These are phyloP conservation scores for Microbotryum scabiosae DNA, from an alignment of 1,284 basidiomycete genomes.

Conservation along the genomic window DNA sequence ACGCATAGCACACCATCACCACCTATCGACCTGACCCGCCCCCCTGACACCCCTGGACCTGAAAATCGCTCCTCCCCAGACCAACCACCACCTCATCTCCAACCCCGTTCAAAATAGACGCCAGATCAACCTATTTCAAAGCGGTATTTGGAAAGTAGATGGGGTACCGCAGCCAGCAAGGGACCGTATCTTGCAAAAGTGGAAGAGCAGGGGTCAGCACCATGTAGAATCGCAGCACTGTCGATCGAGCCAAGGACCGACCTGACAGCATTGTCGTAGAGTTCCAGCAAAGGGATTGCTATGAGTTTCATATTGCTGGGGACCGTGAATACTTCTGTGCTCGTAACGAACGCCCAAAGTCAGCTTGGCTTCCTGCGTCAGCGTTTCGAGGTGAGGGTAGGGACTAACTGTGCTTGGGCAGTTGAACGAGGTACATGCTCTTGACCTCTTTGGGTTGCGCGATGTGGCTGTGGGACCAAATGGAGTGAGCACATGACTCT, in stretches of 20 bases:
- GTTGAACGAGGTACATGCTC: constrained; percentile 88
- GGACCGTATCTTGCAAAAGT: constrained; percentile 64
- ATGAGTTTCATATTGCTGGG: constrained; percentile 98
- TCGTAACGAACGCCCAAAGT: constrained; percentile 3
- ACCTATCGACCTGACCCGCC: too few relatives aligned
- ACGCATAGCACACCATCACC: too few relatives aligned
- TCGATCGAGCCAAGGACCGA: constrained; percentile 38
- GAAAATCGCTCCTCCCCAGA: too few relatives aligned
- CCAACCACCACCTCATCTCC: too few relatives aligned
- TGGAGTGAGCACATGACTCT: background rate
- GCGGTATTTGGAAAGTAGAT: constrained; percentile 72
- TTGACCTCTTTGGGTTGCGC: constrained; percentile 98
- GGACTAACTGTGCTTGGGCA: constrained; percentile 93
- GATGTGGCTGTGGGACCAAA: constrained; percentile 52
- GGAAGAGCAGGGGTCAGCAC: background rate
- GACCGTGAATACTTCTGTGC: constrained; percentile 80
- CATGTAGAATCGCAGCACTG: background rate
- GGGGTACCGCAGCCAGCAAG: constrained; percentile 87
- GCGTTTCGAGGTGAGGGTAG: background rate
- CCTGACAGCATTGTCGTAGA: constrained; percentile 93
- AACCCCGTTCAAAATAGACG: too few relatives aligned
- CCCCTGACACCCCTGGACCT: too few relatives aligned
- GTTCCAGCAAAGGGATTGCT: constrained; percentile 71
- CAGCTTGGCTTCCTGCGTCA: background rate
- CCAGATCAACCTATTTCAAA: constrained; percentile 18